Base-by-base conservation (phyloP, 192 early-diverging fungal species). In the Glomus cerebriforme region DNA sequence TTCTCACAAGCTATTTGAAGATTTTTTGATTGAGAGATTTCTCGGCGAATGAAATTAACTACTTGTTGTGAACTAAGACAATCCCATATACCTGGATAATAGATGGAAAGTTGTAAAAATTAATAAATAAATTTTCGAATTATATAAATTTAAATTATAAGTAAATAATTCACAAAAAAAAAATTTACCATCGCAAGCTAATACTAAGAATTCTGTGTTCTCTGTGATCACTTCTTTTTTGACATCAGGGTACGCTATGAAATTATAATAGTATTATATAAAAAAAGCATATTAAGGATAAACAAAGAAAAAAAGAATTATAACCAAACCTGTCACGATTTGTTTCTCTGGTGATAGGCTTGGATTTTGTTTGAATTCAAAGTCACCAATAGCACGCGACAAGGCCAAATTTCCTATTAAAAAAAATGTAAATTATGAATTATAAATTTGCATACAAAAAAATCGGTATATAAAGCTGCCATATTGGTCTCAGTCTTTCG, bases 161-260 rank as follows among this genome's bases (percentile, higher is more conserved):
- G 13, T 72, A 32, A 60, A 13, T 34, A 69, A 49, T 72, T 19
- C 79, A 37, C 70, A 24, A 70, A 88, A 89, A 73, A n/a, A n/a
- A n/a, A n/a, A n/a, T n/a, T 74, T 85, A 93, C 95, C 98, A 83
- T 99, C 98, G 85, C 98, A 99, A 1, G 97, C 98, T 58, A 99
- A 66, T 3, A 98, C 95, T 59, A 99, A 77, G 81, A 98, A 99
- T 83, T 99, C 97, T 71, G 96, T 93, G 22, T 91, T 88, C 17
- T 91, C 89, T 3, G 77, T 83, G 10, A 94, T 80, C 29, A 80
- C 77, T 15, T 88, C 84, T 72, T 89, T 87, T 31, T 88, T 85
- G 62, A 98, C 92, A 70, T 96, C 96, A 49, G 98, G 98, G 77
- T 92, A 81, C 35, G 93, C 93, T 88, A 82, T 49, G 72, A 49